These are phyloP conservation scores for Gnetum montanum DNA, from an alignment of 75 land plant genomes.

Conservation along the genomic window DNA sequence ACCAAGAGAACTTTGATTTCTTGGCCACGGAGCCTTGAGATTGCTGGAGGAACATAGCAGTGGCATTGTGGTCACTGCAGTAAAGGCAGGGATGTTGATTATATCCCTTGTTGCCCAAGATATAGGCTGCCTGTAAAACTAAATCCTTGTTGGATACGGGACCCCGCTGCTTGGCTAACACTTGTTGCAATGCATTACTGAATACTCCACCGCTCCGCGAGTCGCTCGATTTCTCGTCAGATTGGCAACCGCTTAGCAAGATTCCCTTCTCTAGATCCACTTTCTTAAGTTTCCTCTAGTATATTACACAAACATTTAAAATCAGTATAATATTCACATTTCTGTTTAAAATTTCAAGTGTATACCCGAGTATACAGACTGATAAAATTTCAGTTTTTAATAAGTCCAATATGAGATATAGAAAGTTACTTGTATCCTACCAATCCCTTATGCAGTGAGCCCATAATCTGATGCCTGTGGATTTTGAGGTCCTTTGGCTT, in stretches of 20 bases:
- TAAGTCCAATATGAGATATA: constrained; percentile 51
- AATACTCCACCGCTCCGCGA: constrained; percentile 71
- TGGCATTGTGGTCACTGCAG: constrained; percentile 43
- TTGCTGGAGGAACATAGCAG: constrained; percentile 52
- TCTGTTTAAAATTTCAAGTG: constrained; percentile 43
- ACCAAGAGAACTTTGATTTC: too few relatives aligned
- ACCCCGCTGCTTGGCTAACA: constrained; percentile 31
- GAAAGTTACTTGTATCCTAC: not conserved
- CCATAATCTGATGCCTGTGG: constrained; percentile 12
- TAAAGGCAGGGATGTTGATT: constrained; percentile 60
- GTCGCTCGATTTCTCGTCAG: constrained; percentile 77
- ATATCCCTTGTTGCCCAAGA: constrained; percentile 48
- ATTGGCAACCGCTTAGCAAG: constrained; percentile 77
- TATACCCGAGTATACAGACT: constrained; percentile 44
- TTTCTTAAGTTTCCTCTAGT: constrained; percentile 12
- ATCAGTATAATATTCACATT: constrained; percentile 19
- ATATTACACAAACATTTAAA: constrained; percentile 53
- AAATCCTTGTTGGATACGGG: too few relatives aligned
- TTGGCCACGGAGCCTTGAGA: too few relatives aligned
- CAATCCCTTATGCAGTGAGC: not conserved
- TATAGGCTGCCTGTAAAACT: too few relatives aligned
- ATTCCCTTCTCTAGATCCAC: constrained; percentile 14
- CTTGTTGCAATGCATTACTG: constrained; percentile 77
- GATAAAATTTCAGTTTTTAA: constrained; percentile 61
- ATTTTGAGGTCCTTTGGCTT: constrained; percentile 17